Evolutionary conservation across 2,329 filamentous ascomycete genomes (phyloP).

Genomic region (Scytalidium lignicola): DNA sequence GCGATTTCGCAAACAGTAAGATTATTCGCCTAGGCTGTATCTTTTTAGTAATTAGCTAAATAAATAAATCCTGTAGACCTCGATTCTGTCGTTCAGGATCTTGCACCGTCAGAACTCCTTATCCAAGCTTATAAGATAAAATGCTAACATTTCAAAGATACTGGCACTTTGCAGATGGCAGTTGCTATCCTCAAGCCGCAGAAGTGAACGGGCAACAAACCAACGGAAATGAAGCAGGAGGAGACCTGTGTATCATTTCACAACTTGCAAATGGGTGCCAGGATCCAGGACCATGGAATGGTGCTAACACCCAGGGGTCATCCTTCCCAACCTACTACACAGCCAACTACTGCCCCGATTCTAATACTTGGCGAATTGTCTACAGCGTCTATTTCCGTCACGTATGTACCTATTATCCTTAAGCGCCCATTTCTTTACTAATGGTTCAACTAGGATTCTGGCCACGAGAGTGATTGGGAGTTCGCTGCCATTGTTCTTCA

Average conservation of each 20-base stretch:
- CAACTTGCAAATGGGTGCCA: conserved; percentile 7
- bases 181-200: conserved; percentile 13
- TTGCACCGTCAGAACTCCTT: background rate
- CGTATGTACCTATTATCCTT: conserved; percentile 2
- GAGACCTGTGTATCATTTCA: conserved; percentile 9
- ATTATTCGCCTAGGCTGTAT: background rate
- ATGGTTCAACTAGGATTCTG: conserved; percentile 11
- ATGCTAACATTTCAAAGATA: background rate
- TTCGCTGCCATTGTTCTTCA: conserved; percentile 14
- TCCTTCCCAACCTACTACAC: conserved; percentile 16
- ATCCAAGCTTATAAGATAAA: background rate
- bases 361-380: conserved; percentile 13
- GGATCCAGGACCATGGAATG: conserved; percentile 6
- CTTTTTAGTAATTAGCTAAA: too few relatives aligned
- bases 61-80: background rate
- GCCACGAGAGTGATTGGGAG: conserved; percentile 18
- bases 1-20: conserved; percentile 1
- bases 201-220: conserved; percentile 12
- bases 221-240: background rate
- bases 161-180: conserved; percentile 15
- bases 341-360: conserved; percentile 9
- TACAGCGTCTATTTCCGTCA: conserved; percentile 18
- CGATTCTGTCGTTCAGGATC: background rate
- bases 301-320: conserved; percentile 8
- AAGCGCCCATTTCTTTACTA: background rate